A percentile compares a stretch with the other conserved stretches of the same genome.
These are phyloP conservation scores for Exophiala aquamarina DNA, from an alignment of 2,329 filamentous ascomycete genomes.

Conservation along the genomic window DNA sequence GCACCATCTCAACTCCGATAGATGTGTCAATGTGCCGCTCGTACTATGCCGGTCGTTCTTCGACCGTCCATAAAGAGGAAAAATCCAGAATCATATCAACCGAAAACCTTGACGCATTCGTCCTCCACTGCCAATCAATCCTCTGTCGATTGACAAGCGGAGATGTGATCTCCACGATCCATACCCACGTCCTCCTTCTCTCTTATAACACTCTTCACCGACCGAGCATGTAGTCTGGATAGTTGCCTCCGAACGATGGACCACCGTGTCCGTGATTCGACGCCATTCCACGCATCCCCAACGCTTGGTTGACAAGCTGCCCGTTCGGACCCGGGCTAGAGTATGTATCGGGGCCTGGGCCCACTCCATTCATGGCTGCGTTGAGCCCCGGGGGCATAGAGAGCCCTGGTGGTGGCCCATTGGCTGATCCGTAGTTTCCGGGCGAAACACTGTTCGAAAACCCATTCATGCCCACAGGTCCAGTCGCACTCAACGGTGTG, in stretches of 20 bases:
- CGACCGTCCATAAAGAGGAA: too few relatives aligned
- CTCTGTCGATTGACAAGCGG: too few relatives aligned
- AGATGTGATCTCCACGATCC: too few relatives aligned
- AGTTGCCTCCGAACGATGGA: slow-evolving; percentile 38
- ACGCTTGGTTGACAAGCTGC: slow-evolving; percentile 25
- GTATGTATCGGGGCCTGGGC: slow-evolving; percentile 8
- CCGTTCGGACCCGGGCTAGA: slow-evolving; percentile 7
- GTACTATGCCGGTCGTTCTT: too few relatives aligned
- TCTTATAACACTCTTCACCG: slow-evolving; percentile 32
- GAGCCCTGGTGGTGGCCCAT: slow-evolving; percentile 79
- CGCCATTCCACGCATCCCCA: slow-evolving; percentile 30
- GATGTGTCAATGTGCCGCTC: too few relatives aligned
- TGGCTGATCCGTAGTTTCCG: slow-evolving; percentile 66
- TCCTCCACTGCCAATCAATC: too few relatives aligned
- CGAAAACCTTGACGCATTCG: too few relatives aligned
- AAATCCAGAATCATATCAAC: too few relatives aligned
- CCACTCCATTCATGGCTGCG: slow-evolving; percentile 19
- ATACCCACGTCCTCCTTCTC: background rate
- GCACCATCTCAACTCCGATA: too few relatives aligned
- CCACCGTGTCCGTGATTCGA: slow-evolving; percentile 30
- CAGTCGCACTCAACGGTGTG: slow-evolving; percentile 52
- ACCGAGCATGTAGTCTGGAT: slow-evolving; percentile 51
- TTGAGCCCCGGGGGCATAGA: slow-evolving; percentile 70
- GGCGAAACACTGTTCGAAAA: slow-evolving; percentile 53
- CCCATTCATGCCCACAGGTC: slow-evolving; percentile 58